Conservation (phyloP, 495 filamentous ascomycete genomes). For the Hyaloscypha variabilis region DNA sequence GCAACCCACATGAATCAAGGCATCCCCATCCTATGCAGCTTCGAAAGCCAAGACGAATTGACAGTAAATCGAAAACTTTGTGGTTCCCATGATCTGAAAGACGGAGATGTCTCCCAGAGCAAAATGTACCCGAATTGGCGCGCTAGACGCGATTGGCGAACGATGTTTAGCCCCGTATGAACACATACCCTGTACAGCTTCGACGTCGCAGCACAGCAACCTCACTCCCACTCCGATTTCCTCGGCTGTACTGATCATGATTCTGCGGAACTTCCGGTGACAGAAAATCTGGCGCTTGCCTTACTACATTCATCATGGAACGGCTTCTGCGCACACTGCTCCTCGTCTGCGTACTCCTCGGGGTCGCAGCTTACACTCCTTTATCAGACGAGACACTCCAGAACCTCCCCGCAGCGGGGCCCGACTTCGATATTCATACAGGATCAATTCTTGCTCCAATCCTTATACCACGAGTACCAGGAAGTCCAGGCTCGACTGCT, state of each 20-base stretch:
- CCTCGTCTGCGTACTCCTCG: conserved; percentile 38
- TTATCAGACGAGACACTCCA: conserved; percentile 73
- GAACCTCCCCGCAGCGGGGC: conserved; percentile 64
- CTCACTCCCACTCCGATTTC: background rate
- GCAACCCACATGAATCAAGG: background rate
- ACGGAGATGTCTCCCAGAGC: background rate
- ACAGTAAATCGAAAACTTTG: background rate
- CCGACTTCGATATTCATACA: conserved; percentile 79
- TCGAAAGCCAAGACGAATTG: background rate
- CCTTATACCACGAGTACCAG: conserved; percentile 86
- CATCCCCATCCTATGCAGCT: background rate
- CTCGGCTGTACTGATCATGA: conserved; percentile 16
- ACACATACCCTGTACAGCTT: background rate
- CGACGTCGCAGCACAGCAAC: background rate
- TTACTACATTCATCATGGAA: conserved; percentile 12
- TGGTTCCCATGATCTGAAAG: background rate
- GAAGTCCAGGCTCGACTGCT: conserved; percentile 71
- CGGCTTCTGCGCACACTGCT: conserved; percentile 12
- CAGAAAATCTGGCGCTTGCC: conserved; percentile 19
- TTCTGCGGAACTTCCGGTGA: conserved; percentile 16
- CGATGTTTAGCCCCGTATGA: background rate
- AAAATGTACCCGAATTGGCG: background rate
- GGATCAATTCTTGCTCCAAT: conserved; percentile 85
- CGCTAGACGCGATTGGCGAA: conserved; percentile 13
- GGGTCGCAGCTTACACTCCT: conserved; percentile 63